Evolutionary conservation across 352 stramenopile genomes (phyloP), one percentile per base, ranked within the genome.

Genomic region (Phytophthora sansomeana): DNA sequence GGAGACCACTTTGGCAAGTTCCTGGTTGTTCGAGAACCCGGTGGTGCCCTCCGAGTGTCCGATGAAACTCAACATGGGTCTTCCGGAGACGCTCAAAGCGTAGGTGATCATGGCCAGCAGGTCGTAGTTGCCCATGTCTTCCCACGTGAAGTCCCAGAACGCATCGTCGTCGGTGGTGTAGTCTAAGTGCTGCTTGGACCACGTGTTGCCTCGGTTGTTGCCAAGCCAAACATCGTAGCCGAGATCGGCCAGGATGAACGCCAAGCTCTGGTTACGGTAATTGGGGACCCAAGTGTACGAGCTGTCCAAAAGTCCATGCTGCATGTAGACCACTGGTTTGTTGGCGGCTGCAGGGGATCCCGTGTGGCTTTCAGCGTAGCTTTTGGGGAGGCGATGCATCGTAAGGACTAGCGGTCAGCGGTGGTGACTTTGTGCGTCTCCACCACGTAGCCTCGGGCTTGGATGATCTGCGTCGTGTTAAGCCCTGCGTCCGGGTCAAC

Each of bases 91-190:
- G 9, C 59, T 54, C 13, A 85, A 39, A 1, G 75, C 67, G 47
- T 83, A 78, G 17, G 75, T 71, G 44, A 86, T 62, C 73, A 83
- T 82, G 6, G 74, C 76, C 21, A 72, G 79, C 29, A 88, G 49
- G 43, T 88, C 79, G 32, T 68, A 76, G 17, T 75, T 75, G 48
- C 63, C 77, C 77, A 88, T 86, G 14, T 88, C 58, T 38, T 83
- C 74, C 75, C 74, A 86, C 19, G 57, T 77, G 47, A 84, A 88
- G 26, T 88, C 72, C 77, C 79, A 88, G 66, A 84, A 88, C 41
- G 43, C 46, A 7, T 67, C 33, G 47, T 81, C 69, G 11, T 59
- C 51, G 4, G 55, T 69, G 11, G 62, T 54, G 51, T 80, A 83
- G 43, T 82, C 64, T 19, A 83, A 28, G 36, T 88, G 79, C 24